Conservation (phyloP, 805 yeast genomes). For the Zygosaccharomyces pseudorouxii region DNA sequence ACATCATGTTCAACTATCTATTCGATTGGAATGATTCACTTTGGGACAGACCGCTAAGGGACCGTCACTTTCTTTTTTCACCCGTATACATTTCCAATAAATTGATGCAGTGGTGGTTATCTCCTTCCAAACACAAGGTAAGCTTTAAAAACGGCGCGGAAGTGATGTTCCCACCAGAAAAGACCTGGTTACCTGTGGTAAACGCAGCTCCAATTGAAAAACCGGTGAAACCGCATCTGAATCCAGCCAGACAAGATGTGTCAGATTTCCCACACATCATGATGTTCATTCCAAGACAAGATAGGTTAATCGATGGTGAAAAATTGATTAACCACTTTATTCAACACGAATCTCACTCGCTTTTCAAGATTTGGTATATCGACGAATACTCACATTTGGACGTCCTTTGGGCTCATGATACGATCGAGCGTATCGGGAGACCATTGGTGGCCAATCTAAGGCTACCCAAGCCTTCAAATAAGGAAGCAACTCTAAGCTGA, state of each 20-base stretch:
- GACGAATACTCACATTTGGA: slow-evolving; percentile 80
- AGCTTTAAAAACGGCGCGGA: slow-evolving; percentile 40
- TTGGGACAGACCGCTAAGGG: slow-evolving; percentile 66
- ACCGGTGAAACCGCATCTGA: slow-evolving; percentile 22
- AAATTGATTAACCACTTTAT: slow-evolving; percentile 60
- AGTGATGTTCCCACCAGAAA: slow-evolving; percentile 47
- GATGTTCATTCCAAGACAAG: slow-evolving; percentile 67
- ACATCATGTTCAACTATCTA: slow-evolving; percentile 77
- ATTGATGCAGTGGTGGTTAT: slow-evolving; percentile 92
- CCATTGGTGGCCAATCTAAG: slow-evolving; percentile 38
- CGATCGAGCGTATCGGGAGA: slow-evolving; percentile 58
- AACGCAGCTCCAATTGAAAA: slow-evolving; percentile 11
- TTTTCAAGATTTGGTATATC: slow-evolving; percentile 38
- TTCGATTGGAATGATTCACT: slow-evolving; percentile 81
- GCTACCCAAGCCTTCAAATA: slow-evolving; percentile 7
- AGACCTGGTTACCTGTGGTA: slow-evolving; percentile 49
- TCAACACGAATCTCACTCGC: slow-evolving; percentile 44
- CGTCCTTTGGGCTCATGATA: slow-evolving; percentile 87
- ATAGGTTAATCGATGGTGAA: slow-evolving; percentile 72
- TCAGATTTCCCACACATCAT: slow-evolving; percentile 53
- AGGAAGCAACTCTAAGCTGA: background rate
- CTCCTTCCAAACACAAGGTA: slow-evolving; percentile 36
- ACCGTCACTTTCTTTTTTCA: slow-evolving; percentile 76
- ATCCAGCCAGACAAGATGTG: slow-evolving; percentile 34
- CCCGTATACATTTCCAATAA: slow-evolving; percentile 78